Percentiles rank a stretch among this genome's conserved stretches.
Conservation (phyloP, 768 basidiomycete species). For the Serendipita vermifera region DNA sequence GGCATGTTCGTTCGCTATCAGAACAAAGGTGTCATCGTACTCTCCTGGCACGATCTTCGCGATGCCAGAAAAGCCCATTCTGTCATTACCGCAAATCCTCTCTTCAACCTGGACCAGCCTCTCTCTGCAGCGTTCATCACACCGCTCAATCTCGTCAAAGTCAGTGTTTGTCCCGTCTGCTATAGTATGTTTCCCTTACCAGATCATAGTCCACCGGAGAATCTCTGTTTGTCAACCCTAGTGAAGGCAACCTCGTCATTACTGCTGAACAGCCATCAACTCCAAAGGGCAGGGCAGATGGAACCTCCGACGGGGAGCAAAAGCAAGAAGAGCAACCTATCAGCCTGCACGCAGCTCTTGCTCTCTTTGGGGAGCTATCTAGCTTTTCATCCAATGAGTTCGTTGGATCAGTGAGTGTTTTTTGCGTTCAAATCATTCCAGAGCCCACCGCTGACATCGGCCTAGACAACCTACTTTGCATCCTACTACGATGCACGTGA, state of each 20-base stretch:
- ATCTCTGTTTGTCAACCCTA: slow-evolving; percentile 37
- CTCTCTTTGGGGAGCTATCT: slow-evolving; percentile 24
- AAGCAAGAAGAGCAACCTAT: slow-evolving; percentile 16
- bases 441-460: background rate
- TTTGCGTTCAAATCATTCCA: background rate
- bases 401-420: background rate
- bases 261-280: slow-evolving; percentile 25
- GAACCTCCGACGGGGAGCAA: too few relatives aligned
- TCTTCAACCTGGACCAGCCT: background rate
- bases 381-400: background rate
- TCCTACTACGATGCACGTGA: slow-evolving; percentile 59
- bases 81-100: background rate
- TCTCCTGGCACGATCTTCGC: slow-evolving; percentile 12
- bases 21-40: slow-evolving; percentile 36
- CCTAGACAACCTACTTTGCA: slow-evolving; percentile 36
- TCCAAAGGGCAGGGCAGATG: background rate
- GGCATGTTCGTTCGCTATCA: slow-evolving; percentile 44
- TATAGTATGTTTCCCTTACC: slow-evolving; percentile 26
- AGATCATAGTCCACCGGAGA: slow-evolving; percentile 38
- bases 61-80: slow-evolving; percentile 10
- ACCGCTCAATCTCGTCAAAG: background rate
- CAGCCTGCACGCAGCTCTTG: slow-evolving; percentile 21
- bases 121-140: background rate
- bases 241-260: slow-evolving; percentile 41
- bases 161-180: slow-evolving; percentile 37